These are phyloP conservation scores for Microbotryum lychnidis-dioicae DNA, from an alignment of 1,284 basidiomycete species.

Conservation along the genomic window DNA sequence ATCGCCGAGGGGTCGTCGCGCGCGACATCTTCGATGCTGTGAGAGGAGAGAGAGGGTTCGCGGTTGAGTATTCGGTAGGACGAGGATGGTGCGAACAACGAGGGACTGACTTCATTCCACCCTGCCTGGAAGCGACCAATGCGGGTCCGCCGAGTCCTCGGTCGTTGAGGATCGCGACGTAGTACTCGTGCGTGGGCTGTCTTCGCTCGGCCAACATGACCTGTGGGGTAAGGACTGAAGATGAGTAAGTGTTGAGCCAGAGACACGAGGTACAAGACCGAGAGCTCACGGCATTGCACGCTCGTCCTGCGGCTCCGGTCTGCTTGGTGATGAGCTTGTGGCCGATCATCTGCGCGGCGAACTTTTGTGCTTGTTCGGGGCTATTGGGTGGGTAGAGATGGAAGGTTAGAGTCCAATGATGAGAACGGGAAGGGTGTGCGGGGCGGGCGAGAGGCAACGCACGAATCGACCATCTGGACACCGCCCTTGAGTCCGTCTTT, in stretches of 20 bases:
- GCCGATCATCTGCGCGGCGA: conserved; percentile 89
- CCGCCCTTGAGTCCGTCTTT: conserved; percentile 86
- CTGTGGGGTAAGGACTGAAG: conserved; percentile 42
- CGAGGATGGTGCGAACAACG: background rate
- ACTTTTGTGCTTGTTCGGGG: conserved; percentile 78
- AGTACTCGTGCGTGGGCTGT: conserved; percentile 93
- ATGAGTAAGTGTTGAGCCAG: no score
- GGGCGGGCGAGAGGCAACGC: conserved; percentile 35
- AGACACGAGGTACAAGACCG: background rate
- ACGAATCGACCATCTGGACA: conserved; percentile 91
- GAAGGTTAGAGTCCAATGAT: background rate
- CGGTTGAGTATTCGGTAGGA: background rate
- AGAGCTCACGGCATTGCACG: conserved; percentile 58
- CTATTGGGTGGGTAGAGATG: conserved; percentile 43
- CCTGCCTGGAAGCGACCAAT: conserved; percentile 82
- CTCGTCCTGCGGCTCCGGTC: conserved; percentile 81
- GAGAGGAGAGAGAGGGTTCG: conserved; percentile 36
- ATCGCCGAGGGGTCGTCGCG: conserved; percentile 91
- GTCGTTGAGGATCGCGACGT: conserved; percentile 95
- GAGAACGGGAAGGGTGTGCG: no score
- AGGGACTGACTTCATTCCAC: conserved; percentile 40
- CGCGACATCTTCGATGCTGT: conserved; percentile 92
- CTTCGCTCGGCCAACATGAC: conserved; percentile 97
- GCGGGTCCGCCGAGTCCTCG: conserved; percentile 82
- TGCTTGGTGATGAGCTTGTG: conserved; percentile 97